A percentile compares a stretch with the other conserved stretches of the same genome.
Evolutionary conservation across 306 rosid genomes (phyloP).

Genomic region (Argentina anserina): DNA sequence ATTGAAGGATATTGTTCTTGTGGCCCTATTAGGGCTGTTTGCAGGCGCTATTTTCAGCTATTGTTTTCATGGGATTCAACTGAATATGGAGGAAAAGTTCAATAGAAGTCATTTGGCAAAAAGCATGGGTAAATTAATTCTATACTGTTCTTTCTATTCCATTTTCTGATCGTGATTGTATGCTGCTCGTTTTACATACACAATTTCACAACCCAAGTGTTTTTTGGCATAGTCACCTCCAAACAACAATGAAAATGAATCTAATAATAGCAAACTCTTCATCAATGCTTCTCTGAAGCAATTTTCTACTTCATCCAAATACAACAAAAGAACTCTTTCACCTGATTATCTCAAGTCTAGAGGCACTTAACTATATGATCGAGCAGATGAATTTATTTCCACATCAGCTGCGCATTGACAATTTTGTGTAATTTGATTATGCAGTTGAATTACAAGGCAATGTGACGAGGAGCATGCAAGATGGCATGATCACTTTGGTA

Average conservation of each 20-base stretch:
- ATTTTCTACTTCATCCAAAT: neutral
- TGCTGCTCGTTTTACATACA: neutral
- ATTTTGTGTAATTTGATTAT: neutral
- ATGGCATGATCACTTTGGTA: conserved; percentile 20
- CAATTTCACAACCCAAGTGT: too few relatives aligned
- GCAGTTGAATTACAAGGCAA: conserved; percentile 22
- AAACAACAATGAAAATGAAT: neutral
- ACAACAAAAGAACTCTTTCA: too few relatives aligned
- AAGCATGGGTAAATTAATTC: conserved; percentile 17
- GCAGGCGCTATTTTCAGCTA: conserved; percentile 15
- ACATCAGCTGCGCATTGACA: neutral
- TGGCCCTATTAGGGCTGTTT: conserved; percentile 21
- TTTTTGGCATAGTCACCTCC: neutral
- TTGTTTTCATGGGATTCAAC: conserved; percentile 4
- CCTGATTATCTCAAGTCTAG: too few relatives aligned
- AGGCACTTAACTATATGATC: too few relatives aligned
- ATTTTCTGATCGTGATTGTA: neutral
- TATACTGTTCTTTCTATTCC: neutral
- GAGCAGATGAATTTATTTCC: neutral
- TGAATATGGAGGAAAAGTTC: neutral
- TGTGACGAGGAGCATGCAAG: conserved; percentile 13
- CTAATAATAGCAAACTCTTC: neutral
- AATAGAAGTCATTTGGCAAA: neutral
- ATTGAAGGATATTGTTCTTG: neutral
- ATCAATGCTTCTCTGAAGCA: neutral